Evolutionary conservation across 371 early-diverging fungal species (phyloP), one percentile per base, ranked within the genome.

Genomic region (Conidiobolus incongruus): DNA sequence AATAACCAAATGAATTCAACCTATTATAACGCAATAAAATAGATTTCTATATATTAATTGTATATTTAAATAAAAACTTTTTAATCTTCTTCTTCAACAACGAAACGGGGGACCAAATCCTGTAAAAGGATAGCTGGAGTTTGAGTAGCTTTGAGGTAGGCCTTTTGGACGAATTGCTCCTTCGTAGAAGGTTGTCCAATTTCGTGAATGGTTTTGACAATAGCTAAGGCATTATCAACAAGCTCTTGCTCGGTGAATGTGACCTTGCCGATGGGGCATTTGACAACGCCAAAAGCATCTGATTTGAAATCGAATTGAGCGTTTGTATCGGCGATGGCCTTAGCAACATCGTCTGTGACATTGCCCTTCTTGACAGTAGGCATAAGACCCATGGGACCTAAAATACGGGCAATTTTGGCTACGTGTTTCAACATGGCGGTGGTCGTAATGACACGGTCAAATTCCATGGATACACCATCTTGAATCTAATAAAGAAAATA

Each of bases 331-430:
- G 53, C 55, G 21, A 85, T 70, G 10, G 66, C 62, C 7, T 53
- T 63, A 0, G 60, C 51, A 16, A 85, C 59, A 50, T 80, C 82
- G 40, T 69, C 68, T 1, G 81, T 77, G 1, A 81, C 85, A 17
- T 81, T 85, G 70, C 81, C 89, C 58, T 83, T 84, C 46, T 87
- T 83, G 13, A 81, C 75, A 23, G 83, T 87, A 11, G 94, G 94
- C 94, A 94, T 92, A 45, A 94, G 63, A 16, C 88, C 88, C 57
- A 81, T 86, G 21, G 94, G 92, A 49, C 94, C 94, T 51, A 94
- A 58, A 20, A 83, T 56, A 44, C 81, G 71, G n/a, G 92, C 94
- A 52, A 94, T 78, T 54, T 78, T 81, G 23, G 85, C 70, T 21
- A 91, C 88, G 32, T 66, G 56, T 21, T 88, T 84, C 54, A 84